A percentile compares a stretch with the other conserved stretches of the same genome.
Evolutionary conservation across 2,329 filamentous ascomycete species (phyloP).

Genomic region (Xylariales sp.): DNA sequence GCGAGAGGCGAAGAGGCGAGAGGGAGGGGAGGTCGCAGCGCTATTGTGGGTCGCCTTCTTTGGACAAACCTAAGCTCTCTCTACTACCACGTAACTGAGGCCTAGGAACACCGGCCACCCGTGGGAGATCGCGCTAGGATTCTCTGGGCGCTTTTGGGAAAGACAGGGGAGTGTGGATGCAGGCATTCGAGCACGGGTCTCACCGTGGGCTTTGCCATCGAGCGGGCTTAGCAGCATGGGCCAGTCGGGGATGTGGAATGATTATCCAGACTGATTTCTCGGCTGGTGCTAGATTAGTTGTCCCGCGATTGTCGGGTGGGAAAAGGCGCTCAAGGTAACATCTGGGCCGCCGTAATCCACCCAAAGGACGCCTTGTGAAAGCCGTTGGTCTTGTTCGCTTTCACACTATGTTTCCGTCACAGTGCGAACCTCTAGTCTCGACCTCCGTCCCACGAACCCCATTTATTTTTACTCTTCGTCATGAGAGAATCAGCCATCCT

Average conservation of each 20-base stretch:
- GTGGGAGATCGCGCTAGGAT: not conserved
- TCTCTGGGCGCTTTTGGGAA: too few species aligned
- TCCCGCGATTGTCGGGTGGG: not conserved
- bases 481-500: too few species aligned
- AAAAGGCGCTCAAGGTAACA: conserved; percentile 1
- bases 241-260: conserved; percentile 1
- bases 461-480: too few species aligned
- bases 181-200: conserved; percentile 5
- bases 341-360: not conserved
- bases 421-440: too few species aligned
- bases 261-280: not conserved
- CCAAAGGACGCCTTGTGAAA: not conserved
- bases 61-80: too few species aligned
- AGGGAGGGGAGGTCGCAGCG: too few species aligned
- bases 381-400: not conserved
- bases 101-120: not conserved
- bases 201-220: conserved; percentile 5
- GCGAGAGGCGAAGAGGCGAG: too few species aligned
- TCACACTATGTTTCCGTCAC: not conserved
- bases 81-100: too few species aligned
- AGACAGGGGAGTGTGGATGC: conserved; percentile 4
- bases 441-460: too few species aligned
- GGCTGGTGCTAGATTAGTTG: not conserved
- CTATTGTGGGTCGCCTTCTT: too few species aligned
- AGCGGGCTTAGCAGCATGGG: conserved; percentile 2